phyloP scores from a whole-genome alignment of 805 yeast species.

The Hanseniaspora guilliermondii region DNA sequence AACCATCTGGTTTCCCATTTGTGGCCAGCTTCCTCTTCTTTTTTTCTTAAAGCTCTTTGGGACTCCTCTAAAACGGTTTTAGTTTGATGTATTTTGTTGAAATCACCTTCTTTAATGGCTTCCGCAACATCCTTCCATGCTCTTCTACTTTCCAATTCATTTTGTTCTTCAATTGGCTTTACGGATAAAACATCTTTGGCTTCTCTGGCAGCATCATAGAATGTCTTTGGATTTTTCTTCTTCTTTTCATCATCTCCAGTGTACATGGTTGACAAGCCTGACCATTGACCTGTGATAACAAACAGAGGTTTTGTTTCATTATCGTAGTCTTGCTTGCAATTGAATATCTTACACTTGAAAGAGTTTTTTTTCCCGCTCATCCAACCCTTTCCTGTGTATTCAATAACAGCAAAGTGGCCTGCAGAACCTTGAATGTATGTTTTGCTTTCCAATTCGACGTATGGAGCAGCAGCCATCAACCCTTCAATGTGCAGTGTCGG shows the following conservation, averaged over 20 bases:
- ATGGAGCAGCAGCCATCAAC: conserved; percentile 77
- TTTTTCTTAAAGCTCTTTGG: conserved; percentile 70
- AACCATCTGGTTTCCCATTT: conserved; percentile 82
- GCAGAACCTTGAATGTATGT: conserved; percentile 71
- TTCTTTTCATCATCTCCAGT: conserved; percentile 14
- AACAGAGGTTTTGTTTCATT: conserved; percentile 51
- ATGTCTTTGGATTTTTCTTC: conserved; percentile 36
- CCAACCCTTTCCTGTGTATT: conserved; percentile 86
- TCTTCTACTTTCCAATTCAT: conserved; percentile 66
- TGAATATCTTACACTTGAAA: conserved; percentile 72
- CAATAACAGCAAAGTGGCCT: conserved; percentile 63
- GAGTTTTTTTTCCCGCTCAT: conserved; percentile 89
- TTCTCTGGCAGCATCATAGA: conserved; percentile 48
- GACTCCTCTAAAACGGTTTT: conserved; percentile 70
- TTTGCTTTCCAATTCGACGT: conserved; percentile 84
- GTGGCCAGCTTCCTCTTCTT: conserved; percentile 51
- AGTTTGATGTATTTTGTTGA: conserved; percentile 58
- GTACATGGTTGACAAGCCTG: conserved; percentile 52
- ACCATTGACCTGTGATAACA: conserved; percentile 88
- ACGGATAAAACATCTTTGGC: conserved; percentile 50
- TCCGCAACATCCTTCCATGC: conserved; percentile 88
- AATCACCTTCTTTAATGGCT: conserved; percentile 68
- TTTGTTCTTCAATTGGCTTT: conserved; percentile 72
- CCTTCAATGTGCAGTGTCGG: conserved; percentile 96
- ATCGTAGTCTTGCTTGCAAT: conserved; percentile 37